These are phyloP conservation scores for Tetrapisispora namnaoensis DNA, from an alignment of 805 yeast species.

Conservation along the genomic window DNA sequence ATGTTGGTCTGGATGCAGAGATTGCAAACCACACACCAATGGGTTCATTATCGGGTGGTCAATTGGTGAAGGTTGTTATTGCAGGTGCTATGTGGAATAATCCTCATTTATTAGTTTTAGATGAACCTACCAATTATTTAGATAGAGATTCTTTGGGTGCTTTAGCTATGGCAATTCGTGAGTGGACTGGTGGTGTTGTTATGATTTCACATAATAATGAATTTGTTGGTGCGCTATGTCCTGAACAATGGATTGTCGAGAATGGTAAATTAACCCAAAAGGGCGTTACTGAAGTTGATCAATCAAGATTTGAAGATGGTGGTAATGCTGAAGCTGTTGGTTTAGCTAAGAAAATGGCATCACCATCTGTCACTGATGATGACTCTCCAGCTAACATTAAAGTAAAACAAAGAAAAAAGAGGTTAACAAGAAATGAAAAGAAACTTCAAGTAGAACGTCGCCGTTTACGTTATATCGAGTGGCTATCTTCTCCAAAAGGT, in stretches of 20 bases:
- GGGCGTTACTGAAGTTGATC: constrained; percentile 69
- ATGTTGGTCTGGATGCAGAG: constrained; percentile 93
- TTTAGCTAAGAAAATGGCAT: constrained; percentile 39
- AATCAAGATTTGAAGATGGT: constrained; percentile 73
- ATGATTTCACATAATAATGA: constrained; percentile 97
- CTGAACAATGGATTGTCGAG: constrained; percentile 97
- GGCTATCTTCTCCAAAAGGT: constrained; percentile 96
- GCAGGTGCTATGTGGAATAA: constrained; percentile 99
- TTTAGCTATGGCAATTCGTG: constrained; percentile 92
- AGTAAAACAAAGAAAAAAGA: constrained; percentile 88
- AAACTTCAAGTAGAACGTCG: constrained; percentile 87
- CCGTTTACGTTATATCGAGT: constrained; percentile 84
- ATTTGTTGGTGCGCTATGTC: constrained; percentile 94
- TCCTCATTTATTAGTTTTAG: constrained; percentile 91
- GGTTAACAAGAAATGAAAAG: constrained; percentile 94
- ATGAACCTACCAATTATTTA: constrained; percentile 96
- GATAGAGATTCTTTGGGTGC: constrained; percentile 98
- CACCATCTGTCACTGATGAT: constrained; percentile 47
- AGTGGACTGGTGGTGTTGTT: constrained; percentile 97
- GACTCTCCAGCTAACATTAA: constrained; percentile 95
- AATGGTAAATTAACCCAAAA: constrained; percentile 81
- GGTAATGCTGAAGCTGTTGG: constrained; percentile 43
- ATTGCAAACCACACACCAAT: constrained; percentile 97
- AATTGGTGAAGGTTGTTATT: constrained; percentile 93
- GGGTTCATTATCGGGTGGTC: constrained; percentile 97